Percentiles rank a stretch among this genome's conserved stretches.
Conservation (phyloP, 805 yeast genomes). For the Candida ulmi region DNA sequence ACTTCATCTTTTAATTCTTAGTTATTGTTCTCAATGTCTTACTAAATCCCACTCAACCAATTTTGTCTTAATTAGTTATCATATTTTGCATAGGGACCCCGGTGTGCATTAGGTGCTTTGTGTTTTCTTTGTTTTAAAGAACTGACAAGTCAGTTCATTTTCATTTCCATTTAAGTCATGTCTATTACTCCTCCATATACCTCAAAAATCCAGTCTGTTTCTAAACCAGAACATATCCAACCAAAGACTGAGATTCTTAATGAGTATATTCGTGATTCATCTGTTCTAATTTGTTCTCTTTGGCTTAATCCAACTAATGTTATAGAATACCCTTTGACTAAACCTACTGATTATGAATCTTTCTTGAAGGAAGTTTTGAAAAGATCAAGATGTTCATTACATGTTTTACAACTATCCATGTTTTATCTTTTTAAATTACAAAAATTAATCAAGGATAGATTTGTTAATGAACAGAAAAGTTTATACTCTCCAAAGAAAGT, state of each 20-base stretch:
- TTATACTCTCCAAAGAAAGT: constrained; percentile 54
- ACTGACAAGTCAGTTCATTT: neutral
- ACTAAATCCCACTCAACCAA: neutral
- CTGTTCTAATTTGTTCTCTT: constrained; percentile 12
- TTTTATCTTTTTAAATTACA: constrained; percentile 53
- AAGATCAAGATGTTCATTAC: constrained; percentile 53
- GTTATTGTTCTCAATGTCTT: neutral
- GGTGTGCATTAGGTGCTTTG: neutral
- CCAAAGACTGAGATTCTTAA: constrained; percentile 4
- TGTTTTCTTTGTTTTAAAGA: neutral
- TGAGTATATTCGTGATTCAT: constrained; percentile 10
- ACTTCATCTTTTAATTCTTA: neutral
- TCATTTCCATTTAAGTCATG: neutral
- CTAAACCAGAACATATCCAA: neutral
- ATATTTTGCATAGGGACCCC: neutral
- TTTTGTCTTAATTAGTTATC: neutral
- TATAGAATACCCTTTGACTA: neutral
- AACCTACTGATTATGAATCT: constrained; percentile 3
- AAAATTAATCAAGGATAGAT: constrained; percentile 17
- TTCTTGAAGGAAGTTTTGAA: constrained; percentile 38
- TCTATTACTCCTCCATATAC: constrained; percentile 1
- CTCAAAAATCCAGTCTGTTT: neutral
- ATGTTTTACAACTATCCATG: constrained; percentile 60
- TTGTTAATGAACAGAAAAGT: neutral
- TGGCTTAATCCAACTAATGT: constrained; percentile 13